phyloP scores from a whole-genome alignment of 257 asterid genomes.

The Linaria vulgaris region DNA sequence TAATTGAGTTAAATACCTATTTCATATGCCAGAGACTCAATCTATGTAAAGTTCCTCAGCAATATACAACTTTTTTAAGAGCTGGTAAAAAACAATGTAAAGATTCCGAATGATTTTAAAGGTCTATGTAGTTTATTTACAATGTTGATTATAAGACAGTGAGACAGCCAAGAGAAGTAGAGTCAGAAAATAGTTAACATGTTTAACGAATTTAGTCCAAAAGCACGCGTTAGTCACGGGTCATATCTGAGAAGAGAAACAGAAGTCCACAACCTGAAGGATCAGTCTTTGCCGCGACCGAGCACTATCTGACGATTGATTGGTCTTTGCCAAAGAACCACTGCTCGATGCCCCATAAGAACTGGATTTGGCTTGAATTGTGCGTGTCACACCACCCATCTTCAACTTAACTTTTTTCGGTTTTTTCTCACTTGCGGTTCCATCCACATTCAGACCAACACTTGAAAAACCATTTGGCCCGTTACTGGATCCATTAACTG shows the following conservation, averaged over 20 bases:
- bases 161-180: no score
- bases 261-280: constrained; percentile 49
- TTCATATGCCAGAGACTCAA: constrained; percentile 14
- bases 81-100: no score
- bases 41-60: no score
- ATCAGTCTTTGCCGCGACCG: constrained; percentile 45
- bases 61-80: no score
- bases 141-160: no score
- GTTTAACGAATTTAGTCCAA: background rate
- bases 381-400: constrained; percentile 85
- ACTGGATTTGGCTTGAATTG: constrained; percentile 67
- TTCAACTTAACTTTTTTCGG: constrained; percentile 74
- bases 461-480: constrained; percentile 35
- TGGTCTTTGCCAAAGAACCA: constrained; percentile 45
- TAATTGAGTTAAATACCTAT: no score
- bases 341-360: constrained; percentile 53
- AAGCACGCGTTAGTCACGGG: background rate
- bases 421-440: constrained; percentile 59
- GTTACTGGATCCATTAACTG: constrained; percentile 36
- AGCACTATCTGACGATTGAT: constrained; percentile 50
- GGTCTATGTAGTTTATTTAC: no score
- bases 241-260: no score
- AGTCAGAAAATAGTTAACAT: no score
- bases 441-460: constrained; percentile 41
- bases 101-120: no score